phyloP scores from a whole-genome alignment of 805 yeast species.

The Saccharomycopsis capsularis region DNA sequence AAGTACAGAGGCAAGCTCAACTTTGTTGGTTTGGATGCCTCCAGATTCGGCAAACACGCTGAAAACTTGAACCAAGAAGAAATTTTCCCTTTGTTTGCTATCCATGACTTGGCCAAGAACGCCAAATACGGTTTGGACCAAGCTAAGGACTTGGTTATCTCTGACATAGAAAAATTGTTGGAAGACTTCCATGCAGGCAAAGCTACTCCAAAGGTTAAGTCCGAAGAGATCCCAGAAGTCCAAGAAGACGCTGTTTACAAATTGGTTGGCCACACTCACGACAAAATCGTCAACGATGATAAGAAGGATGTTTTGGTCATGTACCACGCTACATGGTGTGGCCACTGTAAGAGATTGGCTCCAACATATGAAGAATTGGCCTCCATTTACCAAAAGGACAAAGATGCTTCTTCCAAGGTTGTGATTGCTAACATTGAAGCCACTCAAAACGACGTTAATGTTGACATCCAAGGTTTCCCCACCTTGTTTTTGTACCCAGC shows the following conservation, averaged over 20 bases:
- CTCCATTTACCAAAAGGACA: slow-evolving; percentile 48
- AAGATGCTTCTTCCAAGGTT: slow-evolving; percentile 45
- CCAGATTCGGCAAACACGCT: slow-evolving; percentile 77
- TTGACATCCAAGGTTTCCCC: slow-evolving; percentile 85
- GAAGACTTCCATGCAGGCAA: slow-evolving; percentile 56
- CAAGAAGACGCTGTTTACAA: slow-evolving; percentile 71
- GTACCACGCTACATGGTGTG: slow-evolving; percentile 98
- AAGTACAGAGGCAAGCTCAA: slow-evolving; percentile 71
- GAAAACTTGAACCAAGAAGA: slow-evolving; percentile 76
- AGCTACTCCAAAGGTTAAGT: slow-evolving; percentile 66
- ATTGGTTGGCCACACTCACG: slow-evolving; percentile 80
- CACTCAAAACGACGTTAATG: slow-evolving; percentile 80
- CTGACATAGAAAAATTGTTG: slow-evolving; percentile 56
- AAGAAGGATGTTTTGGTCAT: slow-evolving; percentile 72
- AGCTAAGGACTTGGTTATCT: slow-evolving; percentile 40
- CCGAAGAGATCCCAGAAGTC: slow-evolving; percentile 76
- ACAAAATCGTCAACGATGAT: slow-evolving; percentile 50
- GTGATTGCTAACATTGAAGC: slow-evolving; percentile 84
- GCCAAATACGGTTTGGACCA: slow-evolving; percentile 76
- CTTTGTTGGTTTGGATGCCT: slow-evolving; percentile 85
- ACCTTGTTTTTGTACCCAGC: slow-evolving; percentile 90
- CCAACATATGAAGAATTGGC: slow-evolving; percentile 88
- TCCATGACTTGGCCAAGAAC: slow-evolving; percentile 65
- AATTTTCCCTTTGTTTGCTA: slow-evolving; percentile 83
- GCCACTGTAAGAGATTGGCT: slow-evolving; percentile 88